Percentiles rank a stretch among this genome's conserved stretches.
Evolutionary conservation across 306 rosid genomes (phyloP).

Genomic region (Luffa aegyptiaca): DNA sequence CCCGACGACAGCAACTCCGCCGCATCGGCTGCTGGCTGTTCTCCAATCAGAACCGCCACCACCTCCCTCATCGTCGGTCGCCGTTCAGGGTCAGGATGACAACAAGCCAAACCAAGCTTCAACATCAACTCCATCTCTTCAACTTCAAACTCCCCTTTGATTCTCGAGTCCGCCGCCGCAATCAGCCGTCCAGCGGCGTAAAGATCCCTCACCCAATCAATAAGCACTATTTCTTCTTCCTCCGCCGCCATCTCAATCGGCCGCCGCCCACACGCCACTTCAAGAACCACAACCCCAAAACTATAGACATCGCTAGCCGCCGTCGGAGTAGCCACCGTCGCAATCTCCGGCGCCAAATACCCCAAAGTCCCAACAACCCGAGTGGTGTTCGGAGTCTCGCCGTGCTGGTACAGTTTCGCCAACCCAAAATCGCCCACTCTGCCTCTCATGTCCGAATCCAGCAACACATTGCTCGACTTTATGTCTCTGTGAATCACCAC

Average conservation of each 20-base stretch:
- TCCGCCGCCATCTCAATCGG: slow-evolving; percentile 43
- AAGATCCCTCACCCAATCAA: slow-evolving; percentile 77
- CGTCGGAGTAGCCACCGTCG: slow-evolving; percentile 48
- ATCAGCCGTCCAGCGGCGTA: slow-evolving; percentile 30
- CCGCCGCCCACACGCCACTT: slow-evolving; percentile 76
- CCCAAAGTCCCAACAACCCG: slow-evolving; percentile 87
- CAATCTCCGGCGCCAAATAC: slow-evolving; percentile 81
- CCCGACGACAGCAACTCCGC: slow-evolving; percentile 36
- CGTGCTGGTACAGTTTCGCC: slow-evolving; percentile 84
- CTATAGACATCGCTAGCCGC: slow-evolving; percentile 74
- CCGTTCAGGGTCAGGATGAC: slow-evolving; percentile 71
- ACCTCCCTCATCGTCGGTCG: slow-evolving; percentile 81
- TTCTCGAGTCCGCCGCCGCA: slow-evolving; percentile 54
- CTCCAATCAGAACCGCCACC: slow-evolving; percentile 47
- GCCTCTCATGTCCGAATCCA: slow-evolving; percentile 72
- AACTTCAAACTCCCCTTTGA: slow-evolving; percentile 34
- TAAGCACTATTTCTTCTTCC: slow-evolving; percentile 61
- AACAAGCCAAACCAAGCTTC: slow-evolving; percentile 86
- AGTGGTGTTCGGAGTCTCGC: slow-evolving; percentile 70
- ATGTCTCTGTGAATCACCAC: slow-evolving; percentile 80
- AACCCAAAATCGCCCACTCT: slow-evolving; percentile 82
- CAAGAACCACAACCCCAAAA: slow-evolving; percentile 82
- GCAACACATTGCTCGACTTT: slow-evolving; percentile 65
- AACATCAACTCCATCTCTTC: slow-evolving; percentile 57
- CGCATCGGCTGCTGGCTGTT: slow-evolving; percentile 27